phyloP scores from a whole-genome alignment of 352 stramenopile genomes.

The Globisporangium parvum region DNA sequence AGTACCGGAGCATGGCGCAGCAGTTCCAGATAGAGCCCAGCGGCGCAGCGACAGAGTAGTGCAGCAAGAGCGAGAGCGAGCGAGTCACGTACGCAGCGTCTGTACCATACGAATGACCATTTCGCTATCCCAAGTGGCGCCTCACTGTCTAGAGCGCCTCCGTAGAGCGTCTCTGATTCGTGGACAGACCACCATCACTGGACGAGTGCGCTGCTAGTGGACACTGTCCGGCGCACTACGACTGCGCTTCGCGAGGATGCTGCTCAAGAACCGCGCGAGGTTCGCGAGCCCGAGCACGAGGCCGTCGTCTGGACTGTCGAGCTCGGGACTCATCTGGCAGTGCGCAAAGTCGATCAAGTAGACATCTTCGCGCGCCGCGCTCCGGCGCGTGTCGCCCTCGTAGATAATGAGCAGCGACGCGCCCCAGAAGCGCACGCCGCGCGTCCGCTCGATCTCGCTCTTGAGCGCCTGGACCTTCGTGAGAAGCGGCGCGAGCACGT shows the following conservation, averaged over 20 bases:
- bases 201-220: not conserved
- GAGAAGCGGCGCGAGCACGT: conserved; percentile 37
- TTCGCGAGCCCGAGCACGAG: conserved; percentile 64
- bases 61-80: not conserved
- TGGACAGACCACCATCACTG: not conserved
- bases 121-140: not conserved
- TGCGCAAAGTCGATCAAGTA: conserved; percentile 79
- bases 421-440: conserved; percentile 67
- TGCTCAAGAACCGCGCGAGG: conserved; percentile 40
- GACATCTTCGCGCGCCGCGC: conserved; percentile 28
- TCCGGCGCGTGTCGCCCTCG: conserved; percentile 46
- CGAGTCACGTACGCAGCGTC: not conserved
- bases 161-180: too few relatives aligned
- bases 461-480: conserved; percentile 40
- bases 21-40: conserved; percentile 24
- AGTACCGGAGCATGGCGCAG: conserved; percentile 57
- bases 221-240: not conserved
- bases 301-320: conserved; percentile 51
- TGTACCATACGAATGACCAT: conserved; percentile 9
- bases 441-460: conserved; percentile 31
- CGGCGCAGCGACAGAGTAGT: conserved; percentile 1
- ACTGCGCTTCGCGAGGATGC: conserved; percentile 18
- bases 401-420: conserved; percentile 71
- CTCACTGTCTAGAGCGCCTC: not conserved
- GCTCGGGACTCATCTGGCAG: conserved; percentile 51